Evolutionary conservation across 2,329 filamentous ascomycete genomes (phyloP), one percentile per base, ranked within the genome.

Genomic region (Neopestalotiopsis sp.): DNA sequence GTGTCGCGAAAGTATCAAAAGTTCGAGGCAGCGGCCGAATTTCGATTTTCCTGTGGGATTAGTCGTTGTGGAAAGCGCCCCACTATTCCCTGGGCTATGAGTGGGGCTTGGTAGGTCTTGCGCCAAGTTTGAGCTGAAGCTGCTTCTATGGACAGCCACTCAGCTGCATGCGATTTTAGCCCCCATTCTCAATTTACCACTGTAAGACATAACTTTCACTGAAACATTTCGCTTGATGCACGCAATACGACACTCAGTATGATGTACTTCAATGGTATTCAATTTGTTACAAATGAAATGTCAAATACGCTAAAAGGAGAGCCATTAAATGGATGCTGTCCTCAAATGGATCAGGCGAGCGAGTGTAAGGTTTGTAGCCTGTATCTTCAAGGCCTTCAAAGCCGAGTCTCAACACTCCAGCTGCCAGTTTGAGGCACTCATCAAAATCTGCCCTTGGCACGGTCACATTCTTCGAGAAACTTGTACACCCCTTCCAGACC

Each of bases 381-480:
- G 20, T 17, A 20, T 10, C 6, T 9, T n/a, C 6, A 52, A 52
- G 45, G 7, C n/a, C n/a, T 20, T n/a, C 17, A 52, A 9, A 24
- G 5, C 6, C 17, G 45, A 7, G 34, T 38, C 34, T 38, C 34
- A 38, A 10, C 4, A 38, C 34, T 10, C 10, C 34, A 1, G 1
- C 6, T 38, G 6, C 34, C 10, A 10, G 10, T 10, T 57, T n/a
- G 5, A 34, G 38, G 59, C 32, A 9, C n/a, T 14, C 52, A 52
- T 75, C 61, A 75, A 59, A 73, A 74, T 20, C 28, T 69, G 20
- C 72, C 72, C 1, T 66, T 70, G 30, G 76, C 76, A 20, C 83
- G 82, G 69, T 89, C 86, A 72, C 87, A 90, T 73, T 88, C 88
- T 73, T 88, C 87, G 38, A 90, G 69, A 71, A 90, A 90, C 17